Conservation (phyloP, 2,329 filamentous ascomycete species). For the Xylariaceae sp. region DNA sequence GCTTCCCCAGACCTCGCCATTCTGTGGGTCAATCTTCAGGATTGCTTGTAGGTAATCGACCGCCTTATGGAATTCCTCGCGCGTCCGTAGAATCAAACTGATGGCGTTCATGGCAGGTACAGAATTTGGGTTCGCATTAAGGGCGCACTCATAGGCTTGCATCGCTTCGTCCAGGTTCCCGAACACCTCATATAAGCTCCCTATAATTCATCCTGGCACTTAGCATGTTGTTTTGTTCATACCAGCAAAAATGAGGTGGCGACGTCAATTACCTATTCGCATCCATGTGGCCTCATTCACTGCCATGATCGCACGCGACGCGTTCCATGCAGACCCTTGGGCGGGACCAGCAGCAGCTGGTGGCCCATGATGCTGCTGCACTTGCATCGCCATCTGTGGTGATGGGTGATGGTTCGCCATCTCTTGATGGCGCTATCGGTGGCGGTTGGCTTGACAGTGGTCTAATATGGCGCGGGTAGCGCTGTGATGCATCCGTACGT, state of each 20-base stretch:
- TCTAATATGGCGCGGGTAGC: no score
- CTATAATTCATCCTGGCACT: constrained; percentile 41
- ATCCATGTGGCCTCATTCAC: constrained; percentile 90
- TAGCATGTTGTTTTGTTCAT: no score
- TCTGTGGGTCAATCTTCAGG: constrained; percentile 78
- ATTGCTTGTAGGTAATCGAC: constrained; percentile 91
- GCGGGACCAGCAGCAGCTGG: constrained; percentile 53
- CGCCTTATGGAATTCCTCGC: constrained; percentile 89
- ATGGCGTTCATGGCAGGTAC: constrained; percentile 91
- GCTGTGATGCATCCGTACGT: no score
- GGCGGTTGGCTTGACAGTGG: no score
- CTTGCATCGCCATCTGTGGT: constrained; percentile 68
- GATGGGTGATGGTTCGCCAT: constrained; percentile 80
- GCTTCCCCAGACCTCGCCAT: constrained; percentile 95
- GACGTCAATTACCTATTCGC: constrained; percentile 67
- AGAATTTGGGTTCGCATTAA: constrained; percentile 82
- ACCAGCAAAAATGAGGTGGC: no score
- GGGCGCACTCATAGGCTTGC: constrained; percentile 82
- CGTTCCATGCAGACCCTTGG: constrained; percentile 51
- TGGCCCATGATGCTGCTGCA: constrained; percentile 62
- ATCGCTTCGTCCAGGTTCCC: constrained; percentile 85
- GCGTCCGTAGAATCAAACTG: constrained; percentile 81
- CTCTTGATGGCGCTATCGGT: constrained; percentile 9
- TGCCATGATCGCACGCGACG: constrained; percentile 68
- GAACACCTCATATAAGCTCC: constrained; percentile 79